Percentiles rank a stretch among this genome's conserved stretches.
phyloP scores from a whole-genome alignment of 2,329 filamentous ascomycete genomes.

The Botrytis cinerea region DNA sequence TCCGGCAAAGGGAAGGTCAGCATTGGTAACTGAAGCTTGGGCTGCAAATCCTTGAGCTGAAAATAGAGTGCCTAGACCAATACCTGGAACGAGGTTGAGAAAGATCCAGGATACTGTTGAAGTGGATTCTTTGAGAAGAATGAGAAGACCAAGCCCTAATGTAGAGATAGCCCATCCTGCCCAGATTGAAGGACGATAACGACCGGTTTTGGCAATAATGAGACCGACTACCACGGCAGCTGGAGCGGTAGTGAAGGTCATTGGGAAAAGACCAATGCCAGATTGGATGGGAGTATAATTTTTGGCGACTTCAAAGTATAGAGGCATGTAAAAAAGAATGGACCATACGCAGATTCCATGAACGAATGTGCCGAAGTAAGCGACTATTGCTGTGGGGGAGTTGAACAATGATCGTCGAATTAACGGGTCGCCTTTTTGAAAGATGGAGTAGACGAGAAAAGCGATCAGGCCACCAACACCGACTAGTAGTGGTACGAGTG shows the following conservation, averaged over 20 bases:
- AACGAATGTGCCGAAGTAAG: constrained; percentile 53
- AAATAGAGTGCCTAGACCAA: constrained; percentile 65
- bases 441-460: constrained; percentile 55
- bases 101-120: constrained; percentile 58
- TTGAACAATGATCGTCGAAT: constrained; percentile 47
- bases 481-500: constrained; percentile 60
- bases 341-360: constrained; percentile 57
- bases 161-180: constrained; percentile 60
- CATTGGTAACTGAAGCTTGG: constrained; percentile 58
- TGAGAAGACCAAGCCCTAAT: constrained; percentile 58
- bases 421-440: constrained; percentile 34
- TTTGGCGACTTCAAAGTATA: constrained; percentile 53
- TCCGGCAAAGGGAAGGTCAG: constrained; percentile 59
- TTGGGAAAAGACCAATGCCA: constrained; percentile 57
- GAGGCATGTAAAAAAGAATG: constrained; percentile 55
- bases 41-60: constrained; percentile 61
- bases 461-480: constrained; percentile 52
- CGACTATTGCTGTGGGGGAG: constrained; percentile 51
- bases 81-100: constrained; percentile 58
- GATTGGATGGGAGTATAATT: constrained; percentile 52
- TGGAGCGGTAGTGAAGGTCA: constrained; percentile 62
- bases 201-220: constrained; percentile 55
- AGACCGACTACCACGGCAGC: constrained; percentile 57
- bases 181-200: constrained; percentile 54
- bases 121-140: constrained; percentile 51